phyloP scores from a whole-genome alignment of 179 eudicot species.

The Amaranthus tricolor region DNA sequence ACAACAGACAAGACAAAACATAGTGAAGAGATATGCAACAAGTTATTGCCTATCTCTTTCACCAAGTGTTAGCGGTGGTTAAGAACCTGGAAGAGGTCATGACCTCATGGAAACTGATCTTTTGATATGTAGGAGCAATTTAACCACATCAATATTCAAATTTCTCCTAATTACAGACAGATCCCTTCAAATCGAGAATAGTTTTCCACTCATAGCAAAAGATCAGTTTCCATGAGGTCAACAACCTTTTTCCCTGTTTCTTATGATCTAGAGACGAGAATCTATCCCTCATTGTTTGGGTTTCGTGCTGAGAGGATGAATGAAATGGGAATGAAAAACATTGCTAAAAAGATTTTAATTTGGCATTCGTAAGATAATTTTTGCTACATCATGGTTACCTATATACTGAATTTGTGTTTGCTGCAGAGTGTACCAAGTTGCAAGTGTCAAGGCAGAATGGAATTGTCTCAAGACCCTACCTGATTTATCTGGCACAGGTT shows the following conservation, averaged over 20 bases:
- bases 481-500: constrained; percentile 97
- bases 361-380: background rate
- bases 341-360: background rate
- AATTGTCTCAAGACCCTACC: constrained; percentile 80
- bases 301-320: background rate
- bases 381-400: background rate
- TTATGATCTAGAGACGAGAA: no score
- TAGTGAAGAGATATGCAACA: background rate
- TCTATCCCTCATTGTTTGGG: background rate
- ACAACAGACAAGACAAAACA: background rate
- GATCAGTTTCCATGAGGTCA: no score
- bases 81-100: no score
- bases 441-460: constrained; percentile 94
- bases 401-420: constrained; percentile 1
- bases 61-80: no score
- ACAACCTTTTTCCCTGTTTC: no score
- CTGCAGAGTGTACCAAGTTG: constrained; percentile 92
- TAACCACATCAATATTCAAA: no score
- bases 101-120: no score
- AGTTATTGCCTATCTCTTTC: background rate
- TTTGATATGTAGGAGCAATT: no score
- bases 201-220: no score
- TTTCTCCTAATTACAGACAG: no score
- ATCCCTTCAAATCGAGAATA: no score
- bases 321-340: background rate